Percentiles rank a stretch among this genome's conserved stretches.
These are phyloP conservation scores for Cicer bijugum DNA, from an alignment of 306 rosid genomes.

Conservation along the genomic window DNA sequence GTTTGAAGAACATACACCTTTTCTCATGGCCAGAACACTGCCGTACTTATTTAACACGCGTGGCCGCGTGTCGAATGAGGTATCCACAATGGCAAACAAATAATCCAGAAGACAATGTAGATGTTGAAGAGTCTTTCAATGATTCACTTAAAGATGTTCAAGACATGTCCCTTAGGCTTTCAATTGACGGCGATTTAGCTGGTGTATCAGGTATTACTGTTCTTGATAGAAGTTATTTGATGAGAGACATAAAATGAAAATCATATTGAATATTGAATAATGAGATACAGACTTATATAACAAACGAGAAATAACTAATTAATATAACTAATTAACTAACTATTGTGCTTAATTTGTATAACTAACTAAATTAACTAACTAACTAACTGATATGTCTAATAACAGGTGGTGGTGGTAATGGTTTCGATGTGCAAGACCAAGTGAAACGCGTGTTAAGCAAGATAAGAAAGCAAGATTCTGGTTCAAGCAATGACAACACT, in stretches of 20 bases:
- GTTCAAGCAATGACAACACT: constrained; percentile 46
- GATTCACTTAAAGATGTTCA: constrained; percentile 50
- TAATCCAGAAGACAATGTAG: constrained; percentile 36
- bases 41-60: constrained; percentile 46
- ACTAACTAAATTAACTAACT: too few species aligned
- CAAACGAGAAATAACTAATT: too few species aligned
- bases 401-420: background rate
- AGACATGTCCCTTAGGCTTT: constrained; percentile 51
- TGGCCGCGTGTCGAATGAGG: constrained; percentile 47
- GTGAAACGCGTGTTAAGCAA: constrained; percentile 44
- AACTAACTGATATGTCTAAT: background rate
- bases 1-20: constrained; percentile 53
- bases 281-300: too few species aligned
- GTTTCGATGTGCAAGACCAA: constrained; percentile 43
- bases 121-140: constrained; percentile 42
- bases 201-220: too few species aligned
- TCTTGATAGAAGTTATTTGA: too few species aligned
- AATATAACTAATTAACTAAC: too few species aligned
- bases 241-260: too few species aligned
- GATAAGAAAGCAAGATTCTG: constrained; percentile 38
- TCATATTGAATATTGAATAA: too few species aligned
- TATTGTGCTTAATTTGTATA: too few species aligned
- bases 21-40: constrained; percentile 53
- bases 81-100: constrained; percentile 50
- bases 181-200: constrained; percentile 41